A percentile compares a stretch with the other conserved stretches of the same genome.
These are phyloP conservation scores for Solanum habrochaites DNA, from an alignment of 257 asterid species.

Conservation along the genomic window DNA sequence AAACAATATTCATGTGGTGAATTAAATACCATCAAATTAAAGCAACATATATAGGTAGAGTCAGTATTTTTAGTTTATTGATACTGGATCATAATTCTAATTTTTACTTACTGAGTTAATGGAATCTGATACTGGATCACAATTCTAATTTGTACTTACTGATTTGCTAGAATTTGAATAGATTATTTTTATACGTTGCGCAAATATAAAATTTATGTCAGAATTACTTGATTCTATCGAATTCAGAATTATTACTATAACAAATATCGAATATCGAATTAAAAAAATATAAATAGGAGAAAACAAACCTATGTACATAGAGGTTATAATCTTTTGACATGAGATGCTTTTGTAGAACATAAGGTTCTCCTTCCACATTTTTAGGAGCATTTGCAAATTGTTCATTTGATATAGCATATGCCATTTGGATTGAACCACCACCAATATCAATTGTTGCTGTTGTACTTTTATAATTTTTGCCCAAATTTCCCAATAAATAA, in stretches of 20 bases:
- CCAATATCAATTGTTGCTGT: conserved; percentile 82
- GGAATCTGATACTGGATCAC: too few relatives aligned
- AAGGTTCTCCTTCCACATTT: conserved; percentile 33
- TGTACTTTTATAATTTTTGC: conserved; percentile 39
- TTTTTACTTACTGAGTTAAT: too few relatives aligned
- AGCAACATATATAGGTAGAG: too few relatives aligned
- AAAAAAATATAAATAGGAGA: neutral
- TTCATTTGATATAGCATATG: conserved; percentile 58
- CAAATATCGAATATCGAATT: neutral
- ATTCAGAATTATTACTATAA: neutral
- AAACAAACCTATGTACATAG: conserved; percentile 57
- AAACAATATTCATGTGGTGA: neutral
- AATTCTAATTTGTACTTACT: too few relatives aligned
- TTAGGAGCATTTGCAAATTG: conserved; percentile 59
- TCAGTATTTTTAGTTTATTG: too few relatives aligned
- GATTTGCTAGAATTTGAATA: too few relatives aligned
- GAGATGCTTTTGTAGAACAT: conserved; percentile 59
- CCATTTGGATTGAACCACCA: conserved; percentile 87
- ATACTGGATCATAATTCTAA: rapidly evolving
- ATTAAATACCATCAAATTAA: neutral
- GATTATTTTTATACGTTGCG: too few relatives aligned
- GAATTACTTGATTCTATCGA: rapidly evolving
- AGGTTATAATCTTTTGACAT: conserved; percentile 48
- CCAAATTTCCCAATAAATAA: conserved; percentile 63
- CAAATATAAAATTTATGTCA: too few relatives aligned